Base-by-base conservation (phyloP, 1,284 basidiomycete species). In the Phylloboletellus chloephorus region DNA sequence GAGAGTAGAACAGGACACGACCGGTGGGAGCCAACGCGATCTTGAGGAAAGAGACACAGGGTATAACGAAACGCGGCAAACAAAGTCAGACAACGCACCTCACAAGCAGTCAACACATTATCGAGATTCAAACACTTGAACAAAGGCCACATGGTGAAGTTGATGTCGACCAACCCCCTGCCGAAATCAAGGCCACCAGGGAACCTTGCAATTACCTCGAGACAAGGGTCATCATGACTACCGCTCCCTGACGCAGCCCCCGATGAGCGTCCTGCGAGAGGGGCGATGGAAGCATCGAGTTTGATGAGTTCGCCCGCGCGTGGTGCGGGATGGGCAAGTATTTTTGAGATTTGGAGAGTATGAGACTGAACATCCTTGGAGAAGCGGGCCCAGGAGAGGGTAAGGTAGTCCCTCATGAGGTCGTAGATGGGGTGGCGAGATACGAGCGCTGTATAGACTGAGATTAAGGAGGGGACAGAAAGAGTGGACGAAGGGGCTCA, bases 121-220 rank as follows among this genome's bases (percentile, higher is more conserved):
- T 96, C 94, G 44, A 97, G 78, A 54, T 93, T 93, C 44, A 98
- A 67, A 49, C 87, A 88, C 61, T 95, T 90, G 76, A 98, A 97
- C 40, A 98, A 61, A 0, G 94, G 94, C 92, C 93, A 98, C 79
- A 96, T 90, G 35, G 92, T 91, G 60, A 95, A 94, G 62, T 90
- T 90, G 54, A 88, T 85, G 52, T 90, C 86, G 20, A 90, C 86
- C 38, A 90, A 67, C 5, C 86, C 87, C 38, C 80, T 74, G 15
- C 87, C 86, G 56, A 90, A 90, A 61, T 90, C 86, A 32, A 90
- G 72, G 12, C 87, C 87, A 24, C 86, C 86, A 20, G 86, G 86
- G 67, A 90, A 89, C 38, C 86, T 79, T 17, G 88, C 84, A 32
- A 90, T 82, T 46, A 90, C 87, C 60, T 90, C 86, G 25, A 90